Evolutionary conservation across 1,139 yeast genomes (phyloP).

Genomic region (Saccharomyces hybrid): DNA sequence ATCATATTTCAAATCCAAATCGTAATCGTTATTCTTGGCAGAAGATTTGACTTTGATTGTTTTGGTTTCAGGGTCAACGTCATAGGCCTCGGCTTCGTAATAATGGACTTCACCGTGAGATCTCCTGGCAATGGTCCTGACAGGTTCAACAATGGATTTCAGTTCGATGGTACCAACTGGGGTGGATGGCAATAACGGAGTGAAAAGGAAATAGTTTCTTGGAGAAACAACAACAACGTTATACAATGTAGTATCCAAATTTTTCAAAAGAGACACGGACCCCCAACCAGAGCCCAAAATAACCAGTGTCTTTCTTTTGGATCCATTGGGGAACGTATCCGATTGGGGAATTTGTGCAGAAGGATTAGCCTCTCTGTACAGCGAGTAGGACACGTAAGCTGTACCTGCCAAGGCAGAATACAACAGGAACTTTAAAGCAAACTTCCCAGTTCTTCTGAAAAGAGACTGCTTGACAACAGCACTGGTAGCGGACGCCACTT

Average conservation of each 20-base stretch:
- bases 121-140: constrained; percentile 65
- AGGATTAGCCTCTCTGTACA: constrained; percentile 58
- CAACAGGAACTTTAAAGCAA: constrained; percentile 34
- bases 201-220: constrained; percentile 88
- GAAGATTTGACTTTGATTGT: constrained; percentile 48
- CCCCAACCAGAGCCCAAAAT: constrained; percentile 97
- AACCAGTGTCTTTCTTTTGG: constrained; percentile 80
- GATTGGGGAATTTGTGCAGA: constrained; percentile 51
- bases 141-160: constrained; percentile 85
- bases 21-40: constrained; percentile 33
- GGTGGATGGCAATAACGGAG: constrained; percentile 87
- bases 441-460: constrained; percentile 15
- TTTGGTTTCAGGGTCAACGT: constrained; percentile 63
- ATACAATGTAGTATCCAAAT: constrained; percentile 77
- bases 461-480: not conserved
- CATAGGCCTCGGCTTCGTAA: constrained; percentile 87
- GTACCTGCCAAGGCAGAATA: constrained; percentile 37
- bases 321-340: constrained; percentile 54
- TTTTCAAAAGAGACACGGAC: constrained; percentile 70
- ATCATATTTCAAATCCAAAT: constrained; percentile 55
- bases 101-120: constrained; percentile 73
- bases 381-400: constrained; percentile 48
- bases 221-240: constrained; percentile 89
- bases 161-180: constrained; percentile 91
- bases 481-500: not conserved